These are phyloP conservation scores for Termitomyces sp. DNA, from an alignment of 768 basidiomycete species.

Conservation along the genomic window DNA sequence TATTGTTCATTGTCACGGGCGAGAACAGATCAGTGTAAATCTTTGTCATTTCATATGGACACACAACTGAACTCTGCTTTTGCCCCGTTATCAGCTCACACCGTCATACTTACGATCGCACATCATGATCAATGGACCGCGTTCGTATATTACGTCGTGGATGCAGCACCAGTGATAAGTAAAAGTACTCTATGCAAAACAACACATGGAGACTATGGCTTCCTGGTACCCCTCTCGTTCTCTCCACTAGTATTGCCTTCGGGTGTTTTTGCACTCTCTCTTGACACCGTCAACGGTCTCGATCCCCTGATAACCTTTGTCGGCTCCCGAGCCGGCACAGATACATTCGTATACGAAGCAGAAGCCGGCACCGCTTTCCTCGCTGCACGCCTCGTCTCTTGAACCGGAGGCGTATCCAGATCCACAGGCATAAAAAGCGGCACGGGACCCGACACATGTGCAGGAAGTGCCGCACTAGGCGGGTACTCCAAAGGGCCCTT, in stretches of 20 bases:
- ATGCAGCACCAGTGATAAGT: not conserved
- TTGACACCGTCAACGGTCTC: conserved; percentile 2
- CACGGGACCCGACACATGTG: conserved; percentile 12
- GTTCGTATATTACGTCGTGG: not conserved
- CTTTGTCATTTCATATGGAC: not conserved
- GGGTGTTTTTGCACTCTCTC: not conserved
- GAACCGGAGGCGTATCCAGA: conserved; percentile 1
- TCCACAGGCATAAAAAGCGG: conserved; percentile 18
- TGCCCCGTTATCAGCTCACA: too few relatives aligned
- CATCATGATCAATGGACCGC: not conserved
- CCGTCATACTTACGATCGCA: not conserved
- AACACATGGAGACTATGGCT: not conserved
- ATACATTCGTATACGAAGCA: conserved; percentile 5
- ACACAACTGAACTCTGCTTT: too few relatives aligned
- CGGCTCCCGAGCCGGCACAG: not conserved
- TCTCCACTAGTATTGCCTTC: not conserved
- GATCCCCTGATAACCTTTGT: conserved; percentile 4
- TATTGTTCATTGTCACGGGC: too few relatives aligned
- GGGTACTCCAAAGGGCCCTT: conserved; percentile 17
- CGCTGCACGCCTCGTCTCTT: conserved; percentile 4
- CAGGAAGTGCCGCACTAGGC: conserved; percentile 12
- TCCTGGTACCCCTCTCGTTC: not conserved
- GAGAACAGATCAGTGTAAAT: not conserved
- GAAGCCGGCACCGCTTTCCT: conserved; percentile 9
- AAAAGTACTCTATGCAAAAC: not conserved